Base-by-base conservation (phyloP, 208 protist genomes). In the Acanthamoeba healyi region DNA sequence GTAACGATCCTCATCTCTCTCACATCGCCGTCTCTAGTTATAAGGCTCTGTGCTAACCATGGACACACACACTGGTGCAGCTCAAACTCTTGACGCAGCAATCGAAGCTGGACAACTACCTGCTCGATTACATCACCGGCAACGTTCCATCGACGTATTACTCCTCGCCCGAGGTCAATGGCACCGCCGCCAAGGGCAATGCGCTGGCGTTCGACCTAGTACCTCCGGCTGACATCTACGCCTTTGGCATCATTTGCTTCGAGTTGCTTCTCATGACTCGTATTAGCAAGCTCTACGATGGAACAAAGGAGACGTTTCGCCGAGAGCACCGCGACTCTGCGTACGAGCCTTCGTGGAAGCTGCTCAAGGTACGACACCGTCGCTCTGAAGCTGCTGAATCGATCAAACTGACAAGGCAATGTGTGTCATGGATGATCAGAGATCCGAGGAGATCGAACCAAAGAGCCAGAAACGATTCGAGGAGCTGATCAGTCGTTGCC, bases 21-120 rank as follows among this genome's bases (percentile, higher is more conserved):
- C 6, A 32, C 58, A n/a, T n/a, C n/a, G n/a, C n/a, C n/a, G n/a
- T n/a, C n/a, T n/a, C n/a, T n/a, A n/a, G n/a, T n/a, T n/a, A n/a
- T n/a, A n/a, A n/a, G n/a, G n/a, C n/a, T n/a, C n/a, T n/a, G n/a
- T n/a, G n/a, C n/a, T n/a, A n/a, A n/a, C n/a, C n/a, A n/a, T n/a
- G n/a, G 54, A 88, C n/a, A 63, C 81, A 4, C 81, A 56, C 81
- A 40, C 44, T 49, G 44, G 44, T 12, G 44, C 34, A 79, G 67
- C 19, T 82, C 38, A 82, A 82, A 22, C 40, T 82, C 38, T 4
- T 82, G 72, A 54, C 19, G 5, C 72, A 82, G 22, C 72, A 34
- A 4, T 82, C 72, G 2, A 82, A 82, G 72, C 26, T 82, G 38
- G 72, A 82, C 42, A 51, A 82, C 40, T 82, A 82, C 38, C 40